phyloP scores from a whole-genome alignment of 2,329 filamentous ascomycete genomes.

The Penicillium psychrosexuale region DNA sequence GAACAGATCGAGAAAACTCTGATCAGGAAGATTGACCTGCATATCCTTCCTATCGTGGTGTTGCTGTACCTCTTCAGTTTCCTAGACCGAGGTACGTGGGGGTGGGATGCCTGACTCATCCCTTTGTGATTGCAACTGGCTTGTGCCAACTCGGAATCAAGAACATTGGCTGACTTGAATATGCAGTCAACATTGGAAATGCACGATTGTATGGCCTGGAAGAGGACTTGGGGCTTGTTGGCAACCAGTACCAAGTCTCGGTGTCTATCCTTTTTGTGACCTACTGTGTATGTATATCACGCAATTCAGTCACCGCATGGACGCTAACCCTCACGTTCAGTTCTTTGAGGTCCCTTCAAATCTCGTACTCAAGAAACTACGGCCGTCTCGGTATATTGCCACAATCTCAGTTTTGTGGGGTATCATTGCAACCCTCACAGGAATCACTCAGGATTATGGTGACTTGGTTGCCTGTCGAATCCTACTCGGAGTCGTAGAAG shows the following conservation, averaged over 20 bases:
- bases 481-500: slow-evolving; percentile 66
- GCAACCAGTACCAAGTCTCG: slow-evolving; percentile 67
- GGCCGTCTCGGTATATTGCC: slow-evolving; percentile 57
- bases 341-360: slow-evolving; percentile 64
- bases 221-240: slow-evolving; percentile 57
- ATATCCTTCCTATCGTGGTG: slow-evolving; percentile 43
- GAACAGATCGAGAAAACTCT: slow-evolving; percentile 29
- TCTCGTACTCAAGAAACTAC: slow-evolving; percentile 61
- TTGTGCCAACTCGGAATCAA: background rate
- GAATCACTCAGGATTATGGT: slow-evolving; percentile 63
- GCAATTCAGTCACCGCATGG: background rate
- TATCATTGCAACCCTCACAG: slow-evolving; percentile 52
- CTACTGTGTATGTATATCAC: slow-evolving; percentile 46
- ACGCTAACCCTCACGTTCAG: slow-evolving; percentile 16
- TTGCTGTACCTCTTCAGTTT: slow-evolving; percentile 68
- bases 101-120: slow-evolving; percentile 1
- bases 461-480: slow-evolving; percentile 66
- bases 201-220: slow-evolving; percentile 64
- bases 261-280: slow-evolving; percentile 68
- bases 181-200: slow-evolving; percentile 67
- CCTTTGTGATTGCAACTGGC: background rate
- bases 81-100: slow-evolving; percentile 56
- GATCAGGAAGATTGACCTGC: slow-evolving; percentile 41
- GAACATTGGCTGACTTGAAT: slow-evolving; percentile 1
- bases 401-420: slow-evolving; percentile 61